Percentiles rank a stretch among this genome's conserved stretches.
Conservation (phyloP, 139 green algal genomes). For the Micromonas commoda region DNA sequence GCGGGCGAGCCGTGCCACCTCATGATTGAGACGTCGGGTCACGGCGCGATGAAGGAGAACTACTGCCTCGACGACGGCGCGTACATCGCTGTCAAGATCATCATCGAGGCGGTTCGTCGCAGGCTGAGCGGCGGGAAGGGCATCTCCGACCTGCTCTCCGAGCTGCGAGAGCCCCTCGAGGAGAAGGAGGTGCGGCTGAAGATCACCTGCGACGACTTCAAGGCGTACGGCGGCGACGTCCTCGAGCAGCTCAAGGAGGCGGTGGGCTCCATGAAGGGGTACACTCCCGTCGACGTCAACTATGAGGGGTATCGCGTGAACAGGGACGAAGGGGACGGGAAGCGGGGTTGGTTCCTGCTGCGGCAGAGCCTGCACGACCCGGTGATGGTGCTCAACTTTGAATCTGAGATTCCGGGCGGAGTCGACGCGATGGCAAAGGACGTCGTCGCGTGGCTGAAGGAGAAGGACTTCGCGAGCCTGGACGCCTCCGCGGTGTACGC, state of each 20-base stretch:
- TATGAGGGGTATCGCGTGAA: constrained; percentile 76
- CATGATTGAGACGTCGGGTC: constrained; percentile 92
- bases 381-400: constrained; percentile 27
- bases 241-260: constrained; percentile 52
- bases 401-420: constrained; percentile 4
- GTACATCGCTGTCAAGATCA: constrained; percentile 79
- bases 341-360: constrained; percentile 82
- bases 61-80: constrained; percentile 88
- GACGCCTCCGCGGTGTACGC: constrained; percentile 25
- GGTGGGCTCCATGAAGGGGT: constrained; percentile 34
- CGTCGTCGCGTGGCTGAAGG: constrained; percentile 9
- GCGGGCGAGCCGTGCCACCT: constrained; percentile 66
- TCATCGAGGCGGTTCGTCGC: constrained; percentile 64
- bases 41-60: constrained; percentile 90
- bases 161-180: constrained; percentile 65
- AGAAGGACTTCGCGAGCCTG: constrained; percentile 28
- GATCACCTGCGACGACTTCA: constrained; percentile 54
- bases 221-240: constrained; percentile 45
- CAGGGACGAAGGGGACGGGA: constrained; percentile 53
- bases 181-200: constrained; percentile 60
- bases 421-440: constrained; percentile 20
- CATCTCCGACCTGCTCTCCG: constrained; percentile 57
- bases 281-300: constrained; percentile 58
- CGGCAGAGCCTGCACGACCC: constrained; percentile 43
- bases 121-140: constrained; percentile 42